Evolutionary conservation across 352 stramenopile species (phyloP).

Genomic region (Pythium aphanidermatum): DNA sequence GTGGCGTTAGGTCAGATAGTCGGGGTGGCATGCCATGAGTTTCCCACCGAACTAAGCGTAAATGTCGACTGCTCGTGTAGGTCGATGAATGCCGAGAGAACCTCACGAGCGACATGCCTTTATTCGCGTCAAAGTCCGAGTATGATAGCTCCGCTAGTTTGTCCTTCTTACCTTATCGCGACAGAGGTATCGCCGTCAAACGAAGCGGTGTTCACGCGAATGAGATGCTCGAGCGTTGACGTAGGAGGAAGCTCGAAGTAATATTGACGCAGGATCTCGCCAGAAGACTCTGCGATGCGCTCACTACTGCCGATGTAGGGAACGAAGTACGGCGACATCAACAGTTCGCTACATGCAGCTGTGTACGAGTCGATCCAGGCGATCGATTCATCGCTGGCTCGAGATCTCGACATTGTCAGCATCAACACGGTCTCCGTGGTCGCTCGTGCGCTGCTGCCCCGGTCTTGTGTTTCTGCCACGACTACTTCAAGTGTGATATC

Average conservation of each 20-base stretch:
- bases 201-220: too few relatives aligned
- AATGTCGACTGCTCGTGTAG: constrained; percentile 27
- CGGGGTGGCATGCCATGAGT: too few relatives aligned
- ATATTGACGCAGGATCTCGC: too few relatives aligned
- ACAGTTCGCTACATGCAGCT: constrained; percentile 8
- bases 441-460: not conserved
- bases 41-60: constrained; percentile 6
- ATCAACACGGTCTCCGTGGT: constrained; percentile 11
- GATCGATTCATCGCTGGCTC: not conserved
- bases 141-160: too few relatives aligned
- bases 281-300: too few relatives aligned
- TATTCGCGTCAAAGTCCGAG: too few relatives aligned
- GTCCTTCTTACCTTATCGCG: too few relatives aligned
- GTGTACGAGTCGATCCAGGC: constrained; percentile 4
- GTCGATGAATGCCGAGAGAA: constrained; percentile 21
- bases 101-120: constrained; percentile 20
- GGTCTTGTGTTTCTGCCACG: too few relatives aligned
- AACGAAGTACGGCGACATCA: constrained; percentile 18
- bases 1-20: not conserved
- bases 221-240: too few relatives aligned
- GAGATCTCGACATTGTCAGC: not conserved
- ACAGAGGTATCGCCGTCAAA: too few relatives aligned
- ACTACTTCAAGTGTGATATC: too few relatives aligned
- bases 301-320: constrained; percentile 15
- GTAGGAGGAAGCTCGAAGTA: too few relatives aligned